phyloP scores from a whole-genome alignment of 768 basidiomycete species.

The Rhodocollybia butyracea region DNA sequence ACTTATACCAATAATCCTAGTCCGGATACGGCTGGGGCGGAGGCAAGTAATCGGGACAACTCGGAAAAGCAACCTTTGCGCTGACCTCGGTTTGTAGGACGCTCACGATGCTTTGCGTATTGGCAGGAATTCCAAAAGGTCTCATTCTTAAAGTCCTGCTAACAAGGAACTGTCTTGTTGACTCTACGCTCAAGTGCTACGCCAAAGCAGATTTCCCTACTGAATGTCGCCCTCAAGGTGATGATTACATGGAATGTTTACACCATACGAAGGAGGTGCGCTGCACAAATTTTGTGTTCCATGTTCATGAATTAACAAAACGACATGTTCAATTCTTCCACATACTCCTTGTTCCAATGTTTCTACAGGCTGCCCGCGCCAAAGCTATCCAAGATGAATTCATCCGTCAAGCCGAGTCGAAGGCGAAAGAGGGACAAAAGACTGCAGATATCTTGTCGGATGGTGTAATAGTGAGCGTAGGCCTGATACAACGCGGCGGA shows the following conservation, averaged over 20 bases:
- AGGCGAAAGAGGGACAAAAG: conserved; percentile 68
- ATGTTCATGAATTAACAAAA: background rate
- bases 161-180: background rate
- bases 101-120: conserved; percentile 82
- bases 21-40: conserved; percentile 66
- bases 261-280: conserved; percentile 87
- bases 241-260: conserved; percentile 91
- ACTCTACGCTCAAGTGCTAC: conserved; percentile 62
- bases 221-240: conserved; percentile 67
- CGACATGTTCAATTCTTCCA: background rate
- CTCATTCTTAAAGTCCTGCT: background rate
- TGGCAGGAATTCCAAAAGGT: conserved; percentile 91
- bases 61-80: background rate
- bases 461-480: conserved; percentile 72
- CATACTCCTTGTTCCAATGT: conserved; percentile 12
- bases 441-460: conserved; percentile 68
- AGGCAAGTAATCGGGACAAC: conserved; percentile 6
- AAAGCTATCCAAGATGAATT: conserved; percentile 71
- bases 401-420: conserved; percentile 59
- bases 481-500: conserved; percentile 63
- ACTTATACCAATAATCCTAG: conserved; percentile 27
- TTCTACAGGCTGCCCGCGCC: conserved; percentile 50
- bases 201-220: conserved; percentile 71
- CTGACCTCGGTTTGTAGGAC: conserved; percentile 43
- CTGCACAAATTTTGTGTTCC: conserved; percentile 23